phyloP scores from a whole-genome alignment of 169 alveolate species.

The Theileria equi region DNA sequence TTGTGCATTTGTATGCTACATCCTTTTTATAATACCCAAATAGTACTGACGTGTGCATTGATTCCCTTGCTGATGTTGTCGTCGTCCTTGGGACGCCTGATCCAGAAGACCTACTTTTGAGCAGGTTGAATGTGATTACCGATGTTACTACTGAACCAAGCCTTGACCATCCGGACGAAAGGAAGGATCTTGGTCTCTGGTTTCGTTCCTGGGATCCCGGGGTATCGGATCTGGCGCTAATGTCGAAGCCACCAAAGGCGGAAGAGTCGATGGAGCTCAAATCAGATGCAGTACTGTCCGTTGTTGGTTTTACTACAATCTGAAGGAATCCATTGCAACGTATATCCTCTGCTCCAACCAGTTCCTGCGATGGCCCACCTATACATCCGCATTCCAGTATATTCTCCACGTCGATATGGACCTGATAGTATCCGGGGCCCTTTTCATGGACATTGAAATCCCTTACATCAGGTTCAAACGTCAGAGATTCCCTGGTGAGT shows the following conservation, averaged over 20 bases:
- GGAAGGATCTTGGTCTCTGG: background rate
- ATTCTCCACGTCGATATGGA: constrained; percentile 66
- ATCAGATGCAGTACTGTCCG: background rate
- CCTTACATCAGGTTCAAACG: constrained; percentile 77
- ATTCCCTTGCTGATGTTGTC: background rate
- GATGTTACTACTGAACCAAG: constrained; percentile 3
- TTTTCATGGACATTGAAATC: constrained; percentile 70
- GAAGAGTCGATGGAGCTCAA: background rate
- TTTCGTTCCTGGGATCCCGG: constrained; percentile 6
- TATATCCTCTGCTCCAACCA: constrained; percentile 45
- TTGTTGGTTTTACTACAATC: constrained; percentile 19
- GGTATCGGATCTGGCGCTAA: no score
- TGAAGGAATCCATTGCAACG: constrained; percentile 64
- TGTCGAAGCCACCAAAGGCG: no score
- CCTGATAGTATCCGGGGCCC: constrained; percentile 71
- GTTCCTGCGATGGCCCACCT: constrained; percentile 61
- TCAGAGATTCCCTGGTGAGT: constrained; percentile 70
- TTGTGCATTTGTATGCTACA: constrained; percentile 46
- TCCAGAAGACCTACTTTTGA: no score
- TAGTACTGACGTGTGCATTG: constrained; percentile 20
- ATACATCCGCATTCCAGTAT: constrained; percentile 73
- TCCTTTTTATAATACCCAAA: constrained; percentile 59
- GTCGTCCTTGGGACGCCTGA: background rate
- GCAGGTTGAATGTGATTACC: no score
- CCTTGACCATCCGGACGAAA: background rate